A percentile compares a stretch with the other conserved stretches of the same genome.
Evolutionary conservation across 1,139 yeast genomes (phyloP).

Genomic region (Kodamaea alishanica): DNA sequence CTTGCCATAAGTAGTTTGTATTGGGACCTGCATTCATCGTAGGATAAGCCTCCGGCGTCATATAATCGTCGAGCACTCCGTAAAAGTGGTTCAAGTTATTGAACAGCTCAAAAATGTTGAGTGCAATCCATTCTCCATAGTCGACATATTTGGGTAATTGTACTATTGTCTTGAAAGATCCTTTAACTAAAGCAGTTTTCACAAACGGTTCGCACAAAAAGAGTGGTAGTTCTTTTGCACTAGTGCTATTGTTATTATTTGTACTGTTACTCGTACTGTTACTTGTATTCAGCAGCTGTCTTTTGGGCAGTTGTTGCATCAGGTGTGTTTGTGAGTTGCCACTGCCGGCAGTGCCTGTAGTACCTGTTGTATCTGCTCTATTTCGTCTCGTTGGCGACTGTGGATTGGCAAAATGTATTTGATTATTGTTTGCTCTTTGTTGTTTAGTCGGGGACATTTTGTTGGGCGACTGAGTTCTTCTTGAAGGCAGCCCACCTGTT

Average conservation of each 20-base stretch:
- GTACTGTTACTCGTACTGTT: conserved; percentile 12
- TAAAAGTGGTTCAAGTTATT: conserved; percentile 83
- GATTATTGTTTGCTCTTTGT: conserved; percentile 19
- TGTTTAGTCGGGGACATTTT: conserved; percentile 34
- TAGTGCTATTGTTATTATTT: conserved; percentile 10
- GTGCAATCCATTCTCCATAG: conserved; percentile 91
- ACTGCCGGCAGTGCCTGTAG: conserved; percentile 5
- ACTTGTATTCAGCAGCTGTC: conserved; percentile 12
- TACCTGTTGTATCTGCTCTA: conserved; percentile 18
- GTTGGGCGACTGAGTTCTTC: conserved; percentile 38
- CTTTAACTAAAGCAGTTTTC: conserved; percentile 90
- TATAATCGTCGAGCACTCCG: conserved; percentile 83
- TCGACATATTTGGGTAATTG: conserved; percentile 95
- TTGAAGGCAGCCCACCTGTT: conserved; percentile 22
- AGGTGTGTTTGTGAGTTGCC: background rate
- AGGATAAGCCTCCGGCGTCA: conserved; percentile 84
- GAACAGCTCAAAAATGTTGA: conserved; percentile 86
- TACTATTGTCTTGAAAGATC: conserved; percentile 95
- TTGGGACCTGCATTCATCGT: conserved; percentile 96
- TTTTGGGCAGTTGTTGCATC: conserved; percentile 20
- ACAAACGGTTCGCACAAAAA: conserved; percentile 92
- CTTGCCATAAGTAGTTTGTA: conserved; percentile 89
- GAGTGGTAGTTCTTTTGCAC: conserved; percentile 41
- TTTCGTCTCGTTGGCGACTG: conserved; percentile 36
- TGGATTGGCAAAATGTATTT: conserved; percentile 24